Evolutionary conservation across 192 early-diverging fungal species (phyloP).

Genomic region (Linnemannia hyalina): DNA sequence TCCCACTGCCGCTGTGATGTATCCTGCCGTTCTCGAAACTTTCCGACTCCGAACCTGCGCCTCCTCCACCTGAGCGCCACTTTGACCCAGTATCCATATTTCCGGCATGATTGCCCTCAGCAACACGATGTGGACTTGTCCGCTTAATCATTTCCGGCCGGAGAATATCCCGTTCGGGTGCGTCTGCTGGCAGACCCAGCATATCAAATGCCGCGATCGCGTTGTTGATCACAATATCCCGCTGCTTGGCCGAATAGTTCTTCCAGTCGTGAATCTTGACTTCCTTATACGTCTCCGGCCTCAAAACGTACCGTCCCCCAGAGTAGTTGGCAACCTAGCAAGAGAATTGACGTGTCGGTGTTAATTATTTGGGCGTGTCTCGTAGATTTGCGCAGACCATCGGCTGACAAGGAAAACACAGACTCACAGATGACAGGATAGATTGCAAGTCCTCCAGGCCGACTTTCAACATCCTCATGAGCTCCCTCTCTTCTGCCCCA

Average conservation of each 20-base stretch:
- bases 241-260: conserved; percentile 55
- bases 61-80: conserved; percentile 42
- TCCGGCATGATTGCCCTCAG: conserved; percentile 36
- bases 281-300: conserved; percentile 60
- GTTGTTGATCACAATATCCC: conserved; percentile 55
- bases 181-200: conserved; percentile 60
- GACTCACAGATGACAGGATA: conserved; percentile 30
- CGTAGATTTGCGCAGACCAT: not conserved
- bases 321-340: conserved; percentile 27
- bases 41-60: conserved; percentile 48
- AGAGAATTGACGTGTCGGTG: not conserved
- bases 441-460: conserved; percentile 29
- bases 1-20: not conserved
- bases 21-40: conserved; percentile 40
- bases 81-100: conserved; percentile 27
- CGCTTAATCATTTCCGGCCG: conserved; percentile 27
- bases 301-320: conserved; percentile 58
- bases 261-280: conserved; percentile 69
- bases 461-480: conserved; percentile 15
- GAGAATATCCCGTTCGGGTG: conserved; percentile 61
- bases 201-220: conserved; percentile 65
- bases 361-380: not conserved
- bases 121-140: conserved; percentile 37
- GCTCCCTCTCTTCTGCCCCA: conserved; percentile 35
- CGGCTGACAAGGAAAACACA: not conserved